These are phyloP conservation scores for Afroboletus lepidellus DNA, from an alignment of 1,284 basidiomycete species.

Conservation along the genomic window DNA sequence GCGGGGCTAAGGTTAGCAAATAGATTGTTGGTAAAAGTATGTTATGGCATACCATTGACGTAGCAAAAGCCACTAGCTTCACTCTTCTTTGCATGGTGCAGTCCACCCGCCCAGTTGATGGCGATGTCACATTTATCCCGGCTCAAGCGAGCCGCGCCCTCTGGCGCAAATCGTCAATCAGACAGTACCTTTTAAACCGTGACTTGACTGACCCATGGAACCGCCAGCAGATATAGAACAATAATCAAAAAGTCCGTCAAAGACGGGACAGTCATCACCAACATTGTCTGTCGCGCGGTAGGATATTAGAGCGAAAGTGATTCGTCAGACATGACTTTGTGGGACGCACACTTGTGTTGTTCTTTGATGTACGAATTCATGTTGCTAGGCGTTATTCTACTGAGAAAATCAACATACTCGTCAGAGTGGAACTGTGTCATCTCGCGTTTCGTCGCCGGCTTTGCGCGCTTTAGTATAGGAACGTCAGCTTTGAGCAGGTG, in stretches of 20 bases:
- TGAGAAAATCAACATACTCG: slow-evolving; percentile 90
- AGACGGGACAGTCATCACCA: slow-evolving; percentile 97
- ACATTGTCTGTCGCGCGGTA: slow-evolving; percentile 62
- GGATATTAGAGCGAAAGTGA: not conserved
- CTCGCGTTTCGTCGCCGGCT: slow-evolving; percentile 98
- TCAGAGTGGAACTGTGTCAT: slow-evolving; percentile 96
- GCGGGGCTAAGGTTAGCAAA: not conserved
- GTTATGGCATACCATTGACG: slow-evolving; percentile 74
- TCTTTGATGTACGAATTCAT: slow-evolving; percentile 90
- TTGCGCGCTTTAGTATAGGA: slow-evolving; percentile 73
- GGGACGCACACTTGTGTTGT: slow-evolving; percentile 86
- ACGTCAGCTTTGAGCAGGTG: not conserved
- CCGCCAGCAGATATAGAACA: slow-evolving; percentile 98
- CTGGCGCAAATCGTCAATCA: slow-evolving; percentile 41
- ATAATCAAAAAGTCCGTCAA: slow-evolving; percentile 97
- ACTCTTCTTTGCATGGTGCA: slow-evolving; percentile 98
- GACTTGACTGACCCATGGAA: slow-evolving; percentile 80
- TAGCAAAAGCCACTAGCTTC: slow-evolving; percentile 99
- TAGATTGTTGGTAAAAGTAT: not conserved
- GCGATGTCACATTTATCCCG: slow-evolving; percentile 99
- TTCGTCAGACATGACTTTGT: not conserved
- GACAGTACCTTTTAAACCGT: not conserved
- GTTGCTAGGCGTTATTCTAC: slow-evolving; percentile 81
- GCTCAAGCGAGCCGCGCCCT: slow-evolving; percentile 94
- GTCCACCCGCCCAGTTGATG: slow-evolving; percentile 97